Percentiles rank a stretch among this genome's conserved stretches.
These are phyloP conservation scores for Rosa persica DNA, from an alignment of 306 rosid genomes.

Conservation along the genomic window DNA sequence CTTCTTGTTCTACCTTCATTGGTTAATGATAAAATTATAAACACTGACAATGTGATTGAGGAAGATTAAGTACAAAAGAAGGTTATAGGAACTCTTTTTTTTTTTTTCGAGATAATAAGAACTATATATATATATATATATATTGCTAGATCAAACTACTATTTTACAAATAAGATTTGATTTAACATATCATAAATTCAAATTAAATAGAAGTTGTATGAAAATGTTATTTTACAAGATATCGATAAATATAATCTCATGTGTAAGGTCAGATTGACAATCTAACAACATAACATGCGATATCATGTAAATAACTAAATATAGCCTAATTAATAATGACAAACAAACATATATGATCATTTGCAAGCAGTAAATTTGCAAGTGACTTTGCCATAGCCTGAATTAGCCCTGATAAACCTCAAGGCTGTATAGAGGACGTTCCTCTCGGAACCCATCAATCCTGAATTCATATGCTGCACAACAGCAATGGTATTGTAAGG, in stretches of 20 bases:
- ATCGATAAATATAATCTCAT: neutral
- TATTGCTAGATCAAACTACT: neutral
- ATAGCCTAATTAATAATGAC: neutral
- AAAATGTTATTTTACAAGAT: neutral
- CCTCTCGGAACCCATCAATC: conserved; percentile 63
- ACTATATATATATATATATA: no score
- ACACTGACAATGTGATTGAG: neutral
- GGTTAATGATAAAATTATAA: neutral
- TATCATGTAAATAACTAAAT: neutral
- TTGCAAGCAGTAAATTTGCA: conserved; percentile 80
- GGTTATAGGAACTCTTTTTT: neutral
- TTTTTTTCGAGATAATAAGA: no score
- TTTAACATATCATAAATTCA: neutral
- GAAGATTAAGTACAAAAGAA: neutral
- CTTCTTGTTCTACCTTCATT: no score
- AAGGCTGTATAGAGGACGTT: conserved; percentile 58
- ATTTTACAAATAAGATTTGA: neutral
- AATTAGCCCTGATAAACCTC: conserved; percentile 69
- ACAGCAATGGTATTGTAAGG: conserved; percentile 61
- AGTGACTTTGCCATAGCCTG: conserved; percentile 57
- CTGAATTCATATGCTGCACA: conserved; percentile 49
- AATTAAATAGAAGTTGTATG: neutral
- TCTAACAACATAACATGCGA: neutral
- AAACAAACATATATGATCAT: neutral
- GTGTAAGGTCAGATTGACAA: neutral